A percentile compares a stretch with the other conserved stretches of the same genome.
These are phyloP conservation scores for Thielaviopsis musarum DNA, from an alignment of 2,329 filamentous ascomycete species.

Conservation along the genomic window DNA sequence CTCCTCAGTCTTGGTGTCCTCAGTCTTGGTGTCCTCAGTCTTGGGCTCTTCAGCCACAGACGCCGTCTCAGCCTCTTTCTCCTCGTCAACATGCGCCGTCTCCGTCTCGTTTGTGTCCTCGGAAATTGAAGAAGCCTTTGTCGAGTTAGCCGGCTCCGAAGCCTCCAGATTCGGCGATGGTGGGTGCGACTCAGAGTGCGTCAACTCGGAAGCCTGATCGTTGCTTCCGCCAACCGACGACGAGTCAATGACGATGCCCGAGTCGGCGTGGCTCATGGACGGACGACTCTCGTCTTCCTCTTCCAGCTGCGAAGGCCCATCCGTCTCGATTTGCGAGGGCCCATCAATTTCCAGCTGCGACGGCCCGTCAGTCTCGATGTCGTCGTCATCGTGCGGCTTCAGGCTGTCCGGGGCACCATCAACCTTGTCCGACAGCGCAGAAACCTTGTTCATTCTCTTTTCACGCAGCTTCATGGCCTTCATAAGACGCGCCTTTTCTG, in stretches of 20 bases:
- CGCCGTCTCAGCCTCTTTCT: slow-evolving; percentile 16
- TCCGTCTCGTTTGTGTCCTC: slow-evolving; percentile 46
- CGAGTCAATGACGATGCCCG: slow-evolving; percentile 34
- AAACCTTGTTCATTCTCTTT: slow-evolving; percentile 35
- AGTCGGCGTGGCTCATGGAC: slow-evolving; percentile 27
- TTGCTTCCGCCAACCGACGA: slow-evolving; percentile 20
- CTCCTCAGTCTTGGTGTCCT: background rate
- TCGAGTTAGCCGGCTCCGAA: slow-evolving; percentile 41
- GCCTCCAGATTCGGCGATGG: slow-evolving; percentile 34
- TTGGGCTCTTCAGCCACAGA: background rate
- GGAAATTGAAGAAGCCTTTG: slow-evolving; percentile 46
- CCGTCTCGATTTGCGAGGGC: slow-evolving; percentile 14
- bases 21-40: background rate
- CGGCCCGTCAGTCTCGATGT: slow-evolving; percentile 15
- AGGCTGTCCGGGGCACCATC: background rate
- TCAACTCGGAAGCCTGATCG: slow-evolving; percentile 31
- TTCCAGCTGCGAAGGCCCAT: slow-evolving; percentile 14
- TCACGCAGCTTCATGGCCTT: slow-evolving; percentile 85
- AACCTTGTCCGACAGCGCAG: background rate
- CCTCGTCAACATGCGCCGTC: slow-evolving; percentile 29
- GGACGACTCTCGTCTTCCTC: slow-evolving; percentile 14
- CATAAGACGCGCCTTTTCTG: slow-evolving; percentile 83
- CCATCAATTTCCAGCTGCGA: slow-evolving; percentile 14
- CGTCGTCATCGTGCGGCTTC: slow-evolving; percentile 4
- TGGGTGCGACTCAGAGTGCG: slow-evolving; percentile 39